Evolutionary conservation across 257 asterid genomes (phyloP), one percentile per base, ranked within the genome.

Genomic region (Ligustrum vulgare): DNA sequence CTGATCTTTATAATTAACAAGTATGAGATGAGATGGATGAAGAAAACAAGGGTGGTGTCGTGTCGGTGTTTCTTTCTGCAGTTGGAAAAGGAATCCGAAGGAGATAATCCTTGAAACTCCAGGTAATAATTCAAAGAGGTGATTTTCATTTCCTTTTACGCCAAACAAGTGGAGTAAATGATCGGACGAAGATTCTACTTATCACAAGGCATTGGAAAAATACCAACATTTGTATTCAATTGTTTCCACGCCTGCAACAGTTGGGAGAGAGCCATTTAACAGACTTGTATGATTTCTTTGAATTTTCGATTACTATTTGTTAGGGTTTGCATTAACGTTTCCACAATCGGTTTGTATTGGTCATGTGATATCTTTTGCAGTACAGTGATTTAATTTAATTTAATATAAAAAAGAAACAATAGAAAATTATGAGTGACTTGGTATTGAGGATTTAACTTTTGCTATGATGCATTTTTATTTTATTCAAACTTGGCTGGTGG

Each of bases 21-120:
- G n/a, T n/a, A n/a, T n/a, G n/a, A n/a, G n/a, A n/a, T n/a, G n/a
- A n/a, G n/a, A n/a, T n/a, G n/a, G n/a, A n/a, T n/a, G n/a, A n/a
- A n/a, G n/a, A n/a, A n/a, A n/a, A n/a, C n/a, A n/a, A n/a, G n/a
- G n/a, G n/a, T n/a, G n/a, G n/a, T n/a, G n/a, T n/a, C n/a, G n/a
- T n/a, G n/a, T n/a, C n/a, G n/a, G n/a, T n/a, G n/a, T n/a, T n/a
- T n/a, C n/a, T n/a, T n/a, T n/a, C n/a, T n/a, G n/a, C n/a, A n/a
- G n/a, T n/a, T n/a, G n/a, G n/a, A n/a, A n/a, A n/a, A 88, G 96
- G 87, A 95, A 88, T 37, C 98, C 97, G 0, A 91, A 82, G 88
- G 98, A 95, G 73, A 83, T 94, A 85, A 72, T 89, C 39, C 81
- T 81, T 0, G 88, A 86, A 45, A 92, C 97, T 8, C 97, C 96